Evolutionary conservation across 495 filamentous ascomycete species (phyloP).

Genomic region (Chlorociboria aeruginascens): DNA sequence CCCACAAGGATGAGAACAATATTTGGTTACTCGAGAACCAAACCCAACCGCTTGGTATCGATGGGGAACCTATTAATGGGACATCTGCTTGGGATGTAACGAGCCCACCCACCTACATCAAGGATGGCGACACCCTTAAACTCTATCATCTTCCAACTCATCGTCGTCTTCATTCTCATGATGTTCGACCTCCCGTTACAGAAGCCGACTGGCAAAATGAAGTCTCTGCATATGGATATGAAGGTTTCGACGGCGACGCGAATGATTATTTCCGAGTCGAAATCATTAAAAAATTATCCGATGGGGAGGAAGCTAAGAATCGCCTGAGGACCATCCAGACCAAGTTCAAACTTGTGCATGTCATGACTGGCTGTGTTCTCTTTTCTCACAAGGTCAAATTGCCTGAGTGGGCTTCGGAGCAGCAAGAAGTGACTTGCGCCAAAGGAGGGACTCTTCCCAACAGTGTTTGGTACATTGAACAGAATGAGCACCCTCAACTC

Average conservation of each 20-base stretch:
- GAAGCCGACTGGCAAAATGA: constrained; percentile 99
- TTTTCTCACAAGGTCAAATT: constrained; percentile 99
- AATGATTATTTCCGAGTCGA: constrained; percentile 94
- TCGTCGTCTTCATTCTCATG: constrained; percentile 89
- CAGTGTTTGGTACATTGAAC: constrained; percentile 92
- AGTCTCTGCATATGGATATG: constrained; percentile 94
- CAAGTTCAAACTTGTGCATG: constrained; percentile 87
- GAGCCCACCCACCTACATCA: constrained; percentile 51
- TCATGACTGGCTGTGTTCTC: constrained; percentile 93
- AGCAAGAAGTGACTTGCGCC: constrained; percentile 98
- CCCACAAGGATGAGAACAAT: constrained; percentile 99
- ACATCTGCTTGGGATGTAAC: constrained; percentile 72
- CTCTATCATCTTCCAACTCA: constrained; percentile 76
- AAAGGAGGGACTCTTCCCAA: constrained; percentile 85
- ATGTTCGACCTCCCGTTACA: constrained; percentile 91
- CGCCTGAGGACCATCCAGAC: constrained; percentile 88
- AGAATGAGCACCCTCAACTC: constrained; percentile 70
- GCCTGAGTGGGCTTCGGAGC: constrained; percentile 91
- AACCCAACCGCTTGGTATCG: constrained; percentile 72
- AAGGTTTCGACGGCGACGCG: constrained; percentile 92
- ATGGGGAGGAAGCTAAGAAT: constrained; percentile 61
- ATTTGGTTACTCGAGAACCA: constrained; percentile 87
- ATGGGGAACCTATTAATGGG: constrained; percentile 66
- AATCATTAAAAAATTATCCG: constrained; percentile 83
- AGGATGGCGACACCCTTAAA: constrained; percentile 67